A percentile compares a stretch with the other conserved stretches of the same genome.
phyloP scores from a whole-genome alignment of 2,329 filamentous ascomycete species.

The Mycosphaerella sp. region DNA sequence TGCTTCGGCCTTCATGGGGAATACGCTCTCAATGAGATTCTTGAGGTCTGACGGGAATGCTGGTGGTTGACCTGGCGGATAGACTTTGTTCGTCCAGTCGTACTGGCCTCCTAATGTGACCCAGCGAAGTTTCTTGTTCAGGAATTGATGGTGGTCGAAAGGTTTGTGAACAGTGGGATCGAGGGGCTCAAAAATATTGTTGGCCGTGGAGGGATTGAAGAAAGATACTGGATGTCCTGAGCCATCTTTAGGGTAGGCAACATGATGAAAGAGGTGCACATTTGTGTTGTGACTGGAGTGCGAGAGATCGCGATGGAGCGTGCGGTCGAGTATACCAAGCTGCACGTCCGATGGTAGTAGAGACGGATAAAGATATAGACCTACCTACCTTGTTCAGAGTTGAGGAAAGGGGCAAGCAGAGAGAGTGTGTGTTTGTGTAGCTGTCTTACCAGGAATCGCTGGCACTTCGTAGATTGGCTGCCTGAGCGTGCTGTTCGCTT shows the following conservation, averaged over 20 bases:
- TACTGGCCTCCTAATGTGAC: constrained; percentile 92
- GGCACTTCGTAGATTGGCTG: constrained; percentile 51
- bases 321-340: constrained; percentile 59
- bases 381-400: constrained; percentile 50
- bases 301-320: constrained; percentile 72
- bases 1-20: constrained; percentile 76
- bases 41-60: constrained; percentile 69
- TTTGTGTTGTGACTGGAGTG: constrained; percentile 76
- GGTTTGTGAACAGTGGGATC: constrained; percentile 69
- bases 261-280: constrained; percentile 72
- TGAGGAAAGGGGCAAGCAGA: neutral
- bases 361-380: constrained; percentile 69
- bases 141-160: constrained; percentile 61
- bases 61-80: constrained; percentile 63
- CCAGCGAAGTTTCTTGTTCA: constrained; percentile 83
- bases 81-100: constrained; percentile 84
- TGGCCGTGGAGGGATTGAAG: constrained; percentile 42
- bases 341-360: constrained; percentile 68
- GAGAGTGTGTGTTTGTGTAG: neutral
- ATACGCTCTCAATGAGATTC: constrained; percentile 60
- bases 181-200: constrained; percentile 49
- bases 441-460: constrained; percentile 58
- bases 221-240: constrained; percentile 46
- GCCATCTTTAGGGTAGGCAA: constrained; percentile 53
- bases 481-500: neutral